These are phyloP conservation scores for Flaveria ramosissima DNA, from an alignment of 129 eudicot species.

Conservation along the genomic window DNA sequence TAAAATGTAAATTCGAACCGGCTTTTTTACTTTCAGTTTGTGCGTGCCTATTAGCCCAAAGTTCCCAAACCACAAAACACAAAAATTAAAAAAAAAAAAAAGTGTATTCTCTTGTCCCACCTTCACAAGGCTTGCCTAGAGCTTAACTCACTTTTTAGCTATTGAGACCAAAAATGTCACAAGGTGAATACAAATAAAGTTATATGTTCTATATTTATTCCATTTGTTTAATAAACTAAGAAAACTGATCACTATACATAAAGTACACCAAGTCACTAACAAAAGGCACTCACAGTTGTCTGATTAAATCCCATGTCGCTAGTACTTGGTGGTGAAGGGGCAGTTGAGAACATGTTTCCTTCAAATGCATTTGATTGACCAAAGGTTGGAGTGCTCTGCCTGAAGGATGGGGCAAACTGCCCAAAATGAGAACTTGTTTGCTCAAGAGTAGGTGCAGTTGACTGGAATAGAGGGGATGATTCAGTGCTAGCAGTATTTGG, in stretches of 20 bases:
- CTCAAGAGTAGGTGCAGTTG: conserved; percentile 68
- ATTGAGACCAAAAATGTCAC: neutral
- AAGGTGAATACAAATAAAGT: neutral
- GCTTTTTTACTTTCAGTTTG: too few relatives aligned
- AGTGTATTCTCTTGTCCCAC: neutral
- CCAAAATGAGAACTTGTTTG: conserved; percentile 70
- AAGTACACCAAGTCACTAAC: neutral
- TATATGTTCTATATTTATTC: neutral
- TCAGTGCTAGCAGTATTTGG: conserved; percentile 79
- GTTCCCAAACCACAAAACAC: too few relatives aligned
- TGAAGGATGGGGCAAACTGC: conserved; percentile 58
- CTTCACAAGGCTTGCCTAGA: neutral
- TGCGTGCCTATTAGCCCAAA: neutral
- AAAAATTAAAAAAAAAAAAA: neutral
- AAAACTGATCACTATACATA: neutral
- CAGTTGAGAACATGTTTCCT: conserved; percentile 56
- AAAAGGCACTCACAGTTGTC: conserved; percentile 62
- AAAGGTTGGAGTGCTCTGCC: conserved; percentile 56
- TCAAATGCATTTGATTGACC: conserved; percentile 45
- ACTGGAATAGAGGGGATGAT: conserved; percentile 74
- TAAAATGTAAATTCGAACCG: too few relatives aligned
- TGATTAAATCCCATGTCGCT: conserved; percentile 64
- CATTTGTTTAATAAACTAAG: neutral
- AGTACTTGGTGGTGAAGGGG: conserved; percentile 44
- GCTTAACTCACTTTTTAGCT: neutral